Conservation (phyloP, 805 yeast genomes). For the Vanderwaltozyma polyspora region DNA sequence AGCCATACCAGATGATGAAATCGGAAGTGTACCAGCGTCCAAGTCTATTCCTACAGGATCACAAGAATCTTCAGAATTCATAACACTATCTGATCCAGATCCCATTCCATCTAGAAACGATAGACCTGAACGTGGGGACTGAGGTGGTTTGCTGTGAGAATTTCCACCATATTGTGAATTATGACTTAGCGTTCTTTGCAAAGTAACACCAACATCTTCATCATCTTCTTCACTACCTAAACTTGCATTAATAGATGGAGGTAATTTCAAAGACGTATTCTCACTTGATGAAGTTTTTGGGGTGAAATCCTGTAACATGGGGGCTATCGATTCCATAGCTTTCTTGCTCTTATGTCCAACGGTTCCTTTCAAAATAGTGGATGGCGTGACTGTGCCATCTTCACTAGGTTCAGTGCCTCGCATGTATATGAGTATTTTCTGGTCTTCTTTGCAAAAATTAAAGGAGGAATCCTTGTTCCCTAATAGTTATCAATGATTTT, state of each 20-base stretch:
- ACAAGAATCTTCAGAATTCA: neutral
- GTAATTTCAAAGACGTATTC: slow-evolving; percentile 28
- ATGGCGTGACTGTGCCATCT: neutral
- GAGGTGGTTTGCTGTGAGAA: neutral
- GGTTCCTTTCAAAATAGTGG: neutral
- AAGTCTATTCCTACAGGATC: neutral
- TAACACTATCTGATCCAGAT: neutral
- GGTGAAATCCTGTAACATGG: slow-evolving; percentile 59
- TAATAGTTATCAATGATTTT: too few species aligned
- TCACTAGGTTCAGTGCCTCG: neutral
- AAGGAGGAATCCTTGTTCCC: too few species aligned
- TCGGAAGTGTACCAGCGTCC: too few species aligned
- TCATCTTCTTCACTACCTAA: slow-evolving; percentile 17
- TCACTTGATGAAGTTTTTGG: slow-evolving; percentile 57
- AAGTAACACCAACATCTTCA: slow-evolving; percentile 16
- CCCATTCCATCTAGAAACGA: slow-evolving; percentile 15
- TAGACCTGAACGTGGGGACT: neutral
- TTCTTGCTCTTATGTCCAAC: slow-evolving; percentile 27
- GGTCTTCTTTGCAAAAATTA: too few species aligned
- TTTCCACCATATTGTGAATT: slow-evolving; percentile 9
- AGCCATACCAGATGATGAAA: neutral
- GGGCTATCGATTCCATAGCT: slow-evolving; percentile 74
- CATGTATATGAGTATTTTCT: too few species aligned
- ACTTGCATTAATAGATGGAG: slow-evolving; percentile 22
- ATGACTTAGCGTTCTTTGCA: slow-evolving; percentile 19